phyloP scores from a whole-genome alignment of 2,329 filamentous ascomycete species.

The Coniella vitis region DNA sequence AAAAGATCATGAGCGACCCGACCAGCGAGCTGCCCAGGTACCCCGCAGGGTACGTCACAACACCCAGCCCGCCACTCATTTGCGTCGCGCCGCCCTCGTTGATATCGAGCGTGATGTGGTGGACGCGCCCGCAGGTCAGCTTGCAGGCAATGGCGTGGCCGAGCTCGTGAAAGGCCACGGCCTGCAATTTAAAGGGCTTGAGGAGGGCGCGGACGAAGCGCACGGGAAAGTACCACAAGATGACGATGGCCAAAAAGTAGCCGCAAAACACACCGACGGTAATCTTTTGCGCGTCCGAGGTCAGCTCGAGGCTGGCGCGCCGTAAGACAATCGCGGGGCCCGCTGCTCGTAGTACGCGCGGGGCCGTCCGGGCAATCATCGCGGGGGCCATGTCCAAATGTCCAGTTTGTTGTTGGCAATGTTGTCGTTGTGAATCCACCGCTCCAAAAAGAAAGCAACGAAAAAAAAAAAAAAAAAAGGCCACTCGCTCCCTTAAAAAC shows the following conservation, averaged over 20 bases:
- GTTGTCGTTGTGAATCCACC: no score
- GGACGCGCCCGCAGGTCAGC: slow-evolving; percentile 65
- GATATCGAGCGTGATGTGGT: slow-evolving; percentile 68
- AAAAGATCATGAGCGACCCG: slow-evolving; percentile 70
- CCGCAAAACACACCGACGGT: slow-evolving; percentile 65
- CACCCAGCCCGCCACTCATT: slow-evolving; percentile 61
- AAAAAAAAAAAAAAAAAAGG: not conserved
- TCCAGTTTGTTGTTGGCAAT: no score
- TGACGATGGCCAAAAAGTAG: slow-evolving; percentile 66
- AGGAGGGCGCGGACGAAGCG: slow-evolving; percentile 62
- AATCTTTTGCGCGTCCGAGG: slow-evolving; percentile 57
- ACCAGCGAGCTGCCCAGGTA: slow-evolving; percentile 74
- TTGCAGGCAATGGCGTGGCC: slow-evolving; percentile 68
- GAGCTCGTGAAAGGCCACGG: slow-evolving; percentile 78
- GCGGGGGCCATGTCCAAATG: no score
- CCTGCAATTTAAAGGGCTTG: slow-evolving; percentile 85
- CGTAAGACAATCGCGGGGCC: slow-evolving; percentile 29
- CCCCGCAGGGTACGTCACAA: slow-evolving; percentile 68
- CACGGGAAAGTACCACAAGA: slow-evolving; percentile 68
- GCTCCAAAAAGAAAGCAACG: no score
- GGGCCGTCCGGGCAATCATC: slow-evolving; percentile 6
- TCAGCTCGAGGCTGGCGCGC: slow-evolving; percentile 49
- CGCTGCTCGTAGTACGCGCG: slow-evolving; percentile 7
- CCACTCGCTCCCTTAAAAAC: no score
- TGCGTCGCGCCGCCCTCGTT: slow-evolving; percentile 73